These are phyloP conservation scores for Fusarium brachygibbosum DNA, from an alignment of 2,329 filamentous ascomycete genomes.

Conservation along the genomic window DNA sequence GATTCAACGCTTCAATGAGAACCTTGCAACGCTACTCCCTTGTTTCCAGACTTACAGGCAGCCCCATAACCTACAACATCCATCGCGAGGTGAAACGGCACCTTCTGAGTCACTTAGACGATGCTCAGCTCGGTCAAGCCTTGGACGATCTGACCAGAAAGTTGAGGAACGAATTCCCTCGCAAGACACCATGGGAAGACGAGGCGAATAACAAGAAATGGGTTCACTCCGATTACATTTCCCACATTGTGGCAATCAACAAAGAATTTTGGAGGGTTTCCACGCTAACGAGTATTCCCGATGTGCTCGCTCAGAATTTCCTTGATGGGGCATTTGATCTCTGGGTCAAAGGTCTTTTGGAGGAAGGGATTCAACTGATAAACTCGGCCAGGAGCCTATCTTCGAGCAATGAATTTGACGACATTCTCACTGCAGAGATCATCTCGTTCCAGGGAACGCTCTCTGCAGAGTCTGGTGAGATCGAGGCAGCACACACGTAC, in stretches of 20 bases:
- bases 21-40: not conserved
- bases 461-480: not conserved
- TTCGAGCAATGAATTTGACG: not conserved
- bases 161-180: not conserved
- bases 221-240: not conserved
- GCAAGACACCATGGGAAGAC: constrained; percentile 1
- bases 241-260: not conserved
- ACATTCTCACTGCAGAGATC: not conserved
- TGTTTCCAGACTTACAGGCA: not conserved
- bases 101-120: not conserved
- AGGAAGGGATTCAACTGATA: not conserved
- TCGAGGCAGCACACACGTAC: not conserved
- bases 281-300: not conserved
- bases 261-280: not conserved
- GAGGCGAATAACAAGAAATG: constrained; percentile 4
- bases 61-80: not conserved
- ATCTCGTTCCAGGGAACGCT: not conserved
- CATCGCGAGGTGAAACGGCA: not conserved
- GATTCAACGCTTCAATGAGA: not conserved
- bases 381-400: not conserved
- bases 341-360: not conserved
- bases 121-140: not conserved
- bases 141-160: not conserved
- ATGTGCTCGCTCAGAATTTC: not conserved
- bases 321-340: not conserved